Conservation (phyloP, 768 basidiomycete genomes). For the Strobilomyces echinocephalus region DNA sequence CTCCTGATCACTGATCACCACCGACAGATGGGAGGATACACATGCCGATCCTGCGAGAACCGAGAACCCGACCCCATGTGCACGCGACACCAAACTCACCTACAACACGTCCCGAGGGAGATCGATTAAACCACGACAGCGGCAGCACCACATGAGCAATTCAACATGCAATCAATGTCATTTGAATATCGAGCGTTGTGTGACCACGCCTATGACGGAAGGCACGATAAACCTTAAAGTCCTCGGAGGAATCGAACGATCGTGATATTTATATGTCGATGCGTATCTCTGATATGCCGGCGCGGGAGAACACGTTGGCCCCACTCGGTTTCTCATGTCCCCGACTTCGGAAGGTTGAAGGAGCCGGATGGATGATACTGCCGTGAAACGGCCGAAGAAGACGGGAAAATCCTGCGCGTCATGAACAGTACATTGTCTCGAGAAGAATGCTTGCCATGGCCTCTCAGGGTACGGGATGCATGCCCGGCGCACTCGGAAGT, state of each 20-base stretch:
- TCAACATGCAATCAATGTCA: not conserved
- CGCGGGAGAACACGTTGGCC: not conserved
- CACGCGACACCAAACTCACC: not conserved
- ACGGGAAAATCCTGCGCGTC: not conserved
- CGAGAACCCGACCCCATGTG: not conserved
- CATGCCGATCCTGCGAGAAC: not conserved
- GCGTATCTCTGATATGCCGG: not conserved
- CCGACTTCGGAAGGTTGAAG: conserved; percentile 1
- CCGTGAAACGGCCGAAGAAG: conserved; percentile 4
- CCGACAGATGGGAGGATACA: not conserved
- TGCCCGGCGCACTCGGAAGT: not conserved
- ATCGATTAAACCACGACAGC: not conserved
- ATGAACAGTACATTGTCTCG: not conserved
- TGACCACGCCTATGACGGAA: not conserved
- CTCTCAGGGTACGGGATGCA: not conserved
- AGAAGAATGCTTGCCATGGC: not conserved
- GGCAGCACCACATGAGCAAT: not conserved
- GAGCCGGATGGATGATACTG: not conserved
- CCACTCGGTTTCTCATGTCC: not conserved
- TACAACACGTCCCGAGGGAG: not conserved
- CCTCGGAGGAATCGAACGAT: conserved; percentile 11
- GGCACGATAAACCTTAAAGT: not conserved
- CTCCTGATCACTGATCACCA: conserved; percentile 5
- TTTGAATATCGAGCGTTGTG: not conserved
- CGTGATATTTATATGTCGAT: not conserved